Conservation (phyloP, 306 rosid species). For the Betula pendula region DNA sequence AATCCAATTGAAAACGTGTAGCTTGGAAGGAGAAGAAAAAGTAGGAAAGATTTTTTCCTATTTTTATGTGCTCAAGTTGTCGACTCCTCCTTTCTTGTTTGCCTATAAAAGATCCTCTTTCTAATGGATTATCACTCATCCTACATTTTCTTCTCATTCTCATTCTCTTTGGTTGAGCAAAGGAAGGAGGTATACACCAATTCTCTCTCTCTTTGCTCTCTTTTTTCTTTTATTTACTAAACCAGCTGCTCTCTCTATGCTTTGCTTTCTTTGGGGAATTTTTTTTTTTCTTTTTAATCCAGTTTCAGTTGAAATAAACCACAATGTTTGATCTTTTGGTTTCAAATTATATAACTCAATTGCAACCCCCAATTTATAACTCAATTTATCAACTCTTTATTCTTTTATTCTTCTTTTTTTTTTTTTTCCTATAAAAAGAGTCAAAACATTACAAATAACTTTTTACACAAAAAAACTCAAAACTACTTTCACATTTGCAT, state of each 20-base stretch:
- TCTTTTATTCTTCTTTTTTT: too few relatives aligned
- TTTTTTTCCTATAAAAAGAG: too few relatives aligned
- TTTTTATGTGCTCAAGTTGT: slow-evolving; percentile 10
- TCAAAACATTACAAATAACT: too few relatives aligned
- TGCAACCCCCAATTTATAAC: too few relatives aligned
- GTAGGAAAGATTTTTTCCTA: background rate
- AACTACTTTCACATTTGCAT: too few relatives aligned
- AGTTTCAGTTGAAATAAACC: too few relatives aligned
- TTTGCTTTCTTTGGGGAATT: background rate
- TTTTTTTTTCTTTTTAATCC: too few relatives aligned
- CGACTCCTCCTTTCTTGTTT: background rate
- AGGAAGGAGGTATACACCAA: background rate
- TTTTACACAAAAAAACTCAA: too few relatives aligned
- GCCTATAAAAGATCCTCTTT: background rate
- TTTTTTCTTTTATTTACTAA: background rate
- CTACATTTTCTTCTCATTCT: background rate
- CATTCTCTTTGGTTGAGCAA: background rate
- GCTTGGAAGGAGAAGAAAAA: background rate
- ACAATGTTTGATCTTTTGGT: too few relatives aligned
- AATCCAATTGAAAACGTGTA: slow-evolving; percentile 2
- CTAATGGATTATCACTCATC: background rate
- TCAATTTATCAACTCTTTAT: too few relatives aligned
- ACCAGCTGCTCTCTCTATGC: background rate
- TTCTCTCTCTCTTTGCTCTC: background rate
- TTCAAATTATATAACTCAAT: too few relatives aligned